Percentiles rank a stretch among this genome's conserved stretches.
These are phyloP conservation scores for Cnidoscolus chayamansa DNA, from an alignment of 441 rosid species.

Conservation along the genomic window DNA sequence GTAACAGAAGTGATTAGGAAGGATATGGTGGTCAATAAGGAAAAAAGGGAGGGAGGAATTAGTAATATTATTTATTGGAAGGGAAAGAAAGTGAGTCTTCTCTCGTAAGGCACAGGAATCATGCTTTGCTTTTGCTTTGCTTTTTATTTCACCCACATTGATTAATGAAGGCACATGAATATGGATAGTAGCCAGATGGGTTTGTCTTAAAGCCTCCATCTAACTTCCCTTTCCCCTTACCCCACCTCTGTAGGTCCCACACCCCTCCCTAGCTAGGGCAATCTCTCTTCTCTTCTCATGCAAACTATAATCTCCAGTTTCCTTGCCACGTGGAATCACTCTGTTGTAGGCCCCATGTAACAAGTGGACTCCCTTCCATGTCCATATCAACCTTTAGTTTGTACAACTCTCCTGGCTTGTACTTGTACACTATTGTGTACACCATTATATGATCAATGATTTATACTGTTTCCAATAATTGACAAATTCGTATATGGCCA, in stretches of 20 bases:
- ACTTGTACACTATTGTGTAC: not conserved
- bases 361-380: slow-evolving; percentile 16
- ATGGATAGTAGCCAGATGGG: slow-evolving; percentile 41
- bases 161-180: slow-evolving; percentile 59
- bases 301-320: not conserved
- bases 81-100: slow-evolving; percentile 31
- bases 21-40: slow-evolving; percentile 15
- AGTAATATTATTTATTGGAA: slow-evolving; percentile 18
- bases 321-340: slow-evolving; percentile 27
- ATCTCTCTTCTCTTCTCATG: slow-evolving; percentile 16
- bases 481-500: slow-evolving; percentile 10
- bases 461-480: slow-evolving; percentile 10
- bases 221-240: slow-evolving; percentile 12
- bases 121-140: slow-evolving; percentile 38
- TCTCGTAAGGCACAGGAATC: slow-evolving; percentile 51
- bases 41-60: slow-evolving; percentile 19
- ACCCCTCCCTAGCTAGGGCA: not conserved
- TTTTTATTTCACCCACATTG: slow-evolving; percentile 36
- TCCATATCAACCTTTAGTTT: slow-evolving; percentile 24
- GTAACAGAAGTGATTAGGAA: not conserved
- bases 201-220: slow-evolving; percentile 35
- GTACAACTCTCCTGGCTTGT: slow-evolving; percentile 17
- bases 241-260: slow-evolving; percentile 10
- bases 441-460: slow-evolving; percentile 24
- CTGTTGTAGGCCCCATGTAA: slow-evolving; percentile 16